Evolutionary conservation across 148 eudicot species (phyloP).

Genomic region (Rhododendron griersonianum): DNA sequence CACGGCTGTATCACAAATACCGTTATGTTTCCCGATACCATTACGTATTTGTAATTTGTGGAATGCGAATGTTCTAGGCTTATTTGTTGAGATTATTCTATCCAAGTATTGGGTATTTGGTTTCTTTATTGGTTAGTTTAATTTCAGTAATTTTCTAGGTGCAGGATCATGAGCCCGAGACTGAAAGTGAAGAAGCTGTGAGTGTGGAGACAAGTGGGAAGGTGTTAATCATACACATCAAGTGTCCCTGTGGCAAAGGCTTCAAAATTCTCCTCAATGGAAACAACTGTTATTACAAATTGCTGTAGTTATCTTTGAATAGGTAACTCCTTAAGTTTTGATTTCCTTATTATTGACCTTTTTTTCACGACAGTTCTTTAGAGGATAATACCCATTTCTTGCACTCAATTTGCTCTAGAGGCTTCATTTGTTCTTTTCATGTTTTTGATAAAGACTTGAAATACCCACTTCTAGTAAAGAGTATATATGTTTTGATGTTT

Average conservation of each 20-base stretch:
- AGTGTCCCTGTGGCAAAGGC: conserved; percentile 17
- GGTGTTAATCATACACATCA: conserved; percentile 5
- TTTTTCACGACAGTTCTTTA: background rate
- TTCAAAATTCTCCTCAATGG: conserved; percentile 6
- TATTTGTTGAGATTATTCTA: background rate
- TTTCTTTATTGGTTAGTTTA: background rate
- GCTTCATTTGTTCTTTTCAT: background rate
- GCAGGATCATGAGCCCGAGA: background rate
- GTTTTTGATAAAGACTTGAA: background rate
- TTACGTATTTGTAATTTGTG: background rate
- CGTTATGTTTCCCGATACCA: too few species aligned
- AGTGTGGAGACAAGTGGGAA: conserved; percentile 19
- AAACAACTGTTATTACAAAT: conserved; percentile 17
- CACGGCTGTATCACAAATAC: too few species aligned
- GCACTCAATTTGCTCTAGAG: background rate
- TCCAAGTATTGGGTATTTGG: background rate
- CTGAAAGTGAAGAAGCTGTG: conserved; percentile 12
- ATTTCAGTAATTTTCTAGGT: background rate
- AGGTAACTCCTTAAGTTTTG: background rate
- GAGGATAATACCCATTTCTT: background rate
- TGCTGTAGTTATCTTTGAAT: background rate
- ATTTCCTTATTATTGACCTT: background rate
- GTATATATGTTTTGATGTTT: too few species aligned
- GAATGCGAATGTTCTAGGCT: background rate
- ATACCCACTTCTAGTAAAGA: background rate